phyloP scores from a whole-genome alignment of 2,329 filamentous ascomycete species.

The Aureobasidium sp. region DNA sequence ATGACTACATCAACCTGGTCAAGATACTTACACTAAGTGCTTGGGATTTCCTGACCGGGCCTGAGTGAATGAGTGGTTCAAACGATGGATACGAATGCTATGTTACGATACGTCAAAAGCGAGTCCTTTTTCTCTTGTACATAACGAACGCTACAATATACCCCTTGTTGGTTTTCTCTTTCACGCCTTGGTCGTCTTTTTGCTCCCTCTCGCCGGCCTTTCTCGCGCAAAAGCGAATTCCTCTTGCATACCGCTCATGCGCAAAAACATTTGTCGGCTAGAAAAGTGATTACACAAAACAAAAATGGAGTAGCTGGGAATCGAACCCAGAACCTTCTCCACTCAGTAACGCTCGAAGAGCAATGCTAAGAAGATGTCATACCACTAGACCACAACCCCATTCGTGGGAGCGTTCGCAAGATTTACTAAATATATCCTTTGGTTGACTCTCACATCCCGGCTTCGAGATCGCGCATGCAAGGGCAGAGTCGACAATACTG shows the following conservation, averaged over 20 bases:
- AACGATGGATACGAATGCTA: neutral
- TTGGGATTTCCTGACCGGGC: slow-evolving; percentile 27
- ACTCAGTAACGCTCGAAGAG: slow-evolving; percentile 9
- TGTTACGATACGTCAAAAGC: neutral
- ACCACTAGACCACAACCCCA: slow-evolving; percentile 15
- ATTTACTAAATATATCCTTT: too few species aligned
- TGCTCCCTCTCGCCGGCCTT: too few species aligned
- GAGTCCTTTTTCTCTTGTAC: neutral
- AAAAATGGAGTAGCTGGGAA: slow-evolving; percentile 14
- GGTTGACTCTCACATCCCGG: too few species aligned
- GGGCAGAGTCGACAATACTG: too few species aligned
- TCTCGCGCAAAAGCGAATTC: too few species aligned
- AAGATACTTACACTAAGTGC: slow-evolving; percentile 28
- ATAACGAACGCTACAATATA: neutral
- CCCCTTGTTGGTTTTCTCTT: neutral
- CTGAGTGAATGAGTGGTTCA: neutral
- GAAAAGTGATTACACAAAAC: neutral
- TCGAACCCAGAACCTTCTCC: slow-evolving; percentile 16
- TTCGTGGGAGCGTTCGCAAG: too few species aligned
- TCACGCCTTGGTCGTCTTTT: too few species aligned
- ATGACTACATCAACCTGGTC: slow-evolving; percentile 28
- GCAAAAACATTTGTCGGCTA: too few species aligned
- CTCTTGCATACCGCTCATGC: too few species aligned
- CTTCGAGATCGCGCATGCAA: too few species aligned
- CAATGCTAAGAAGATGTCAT: slow-evolving; percentile 15